These are phyloP conservation scores for Aspergillus udagawae DNA, from an alignment of 2,329 filamentous ascomycete species.

Conservation along the genomic window DNA sequence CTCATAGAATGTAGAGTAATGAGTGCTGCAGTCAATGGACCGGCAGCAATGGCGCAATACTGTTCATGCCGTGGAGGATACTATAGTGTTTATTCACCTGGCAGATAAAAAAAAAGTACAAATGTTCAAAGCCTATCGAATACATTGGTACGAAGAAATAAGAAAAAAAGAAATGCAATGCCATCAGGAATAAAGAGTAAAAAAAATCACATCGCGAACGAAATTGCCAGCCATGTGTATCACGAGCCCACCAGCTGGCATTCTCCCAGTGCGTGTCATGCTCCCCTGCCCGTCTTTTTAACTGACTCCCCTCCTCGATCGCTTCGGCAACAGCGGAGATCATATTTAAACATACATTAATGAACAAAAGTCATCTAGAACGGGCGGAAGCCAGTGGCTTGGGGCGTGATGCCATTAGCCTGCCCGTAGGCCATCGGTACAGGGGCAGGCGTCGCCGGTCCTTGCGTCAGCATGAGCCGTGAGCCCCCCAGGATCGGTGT, in stretches of 20 bases:
- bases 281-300: background rate
- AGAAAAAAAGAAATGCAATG: conserved; percentile 10
- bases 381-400: conserved; percentile 71
- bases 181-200: background rate
- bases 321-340: background rate
- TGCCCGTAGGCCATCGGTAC: conserved; percentile 68
- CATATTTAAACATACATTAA: background rate
- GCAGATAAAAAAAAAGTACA: conserved; percentile 5
- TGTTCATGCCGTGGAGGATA: background rate
- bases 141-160: conserved; percentile 19
- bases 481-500: conserved; percentile 86
- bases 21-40: too few species aligned
- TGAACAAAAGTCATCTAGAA: conserved; percentile 40
- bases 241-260: background rate
- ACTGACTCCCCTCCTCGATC: conserved; percentile 2
- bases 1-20: background rate
- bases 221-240: conserved; percentile 17
- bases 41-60: background rate
- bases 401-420: conserved; percentile 82
- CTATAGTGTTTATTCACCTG: background rate
- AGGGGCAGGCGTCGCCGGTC: conserved; percentile 60
- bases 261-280: background rate
- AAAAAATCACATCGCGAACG: conserved; percentile 1
- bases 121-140: conserved; percentile 16
- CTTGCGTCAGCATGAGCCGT: conserved; percentile 93